These are phyloP conservation scores for Groenewaldozyma salmanticensis DNA, from an alignment of 805 yeast species.

Conservation along the genomic window DNA sequence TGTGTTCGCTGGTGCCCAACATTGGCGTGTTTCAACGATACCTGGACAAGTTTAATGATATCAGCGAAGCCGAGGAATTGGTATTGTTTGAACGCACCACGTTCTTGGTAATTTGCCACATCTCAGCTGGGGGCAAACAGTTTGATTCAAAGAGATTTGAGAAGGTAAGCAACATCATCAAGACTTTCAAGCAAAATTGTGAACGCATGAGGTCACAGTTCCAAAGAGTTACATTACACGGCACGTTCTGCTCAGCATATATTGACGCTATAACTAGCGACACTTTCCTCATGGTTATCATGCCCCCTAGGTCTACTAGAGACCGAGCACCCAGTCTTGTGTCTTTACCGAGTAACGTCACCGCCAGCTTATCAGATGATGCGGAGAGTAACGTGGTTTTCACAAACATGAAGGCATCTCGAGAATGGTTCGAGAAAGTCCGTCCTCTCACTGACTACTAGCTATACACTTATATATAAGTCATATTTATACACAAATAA, in stretches of 20 bases:
- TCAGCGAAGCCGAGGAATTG: slow-evolving; percentile 79
- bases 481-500: neutral
- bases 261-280: slow-evolving; percentile 34
- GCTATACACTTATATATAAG: neutral
- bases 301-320: slow-evolving; percentile 25
- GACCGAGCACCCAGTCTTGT: slow-evolving; percentile 16
- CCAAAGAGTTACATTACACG: slow-evolving; percentile 64
- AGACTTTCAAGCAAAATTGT: slow-evolving; percentile 88
- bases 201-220: slow-evolving; percentile 80
- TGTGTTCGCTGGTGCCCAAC: slow-evolving; percentile 89
- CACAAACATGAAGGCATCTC: slow-evolving; percentile 30
- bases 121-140: slow-evolving; percentile 6
- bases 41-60: slow-evolving; percentile 58
- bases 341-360: neutral
- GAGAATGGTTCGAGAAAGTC: slow-evolving; percentile 30
- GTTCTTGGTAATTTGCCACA: slow-evolving; percentile 63
- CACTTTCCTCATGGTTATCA: slow-evolving; percentile 36
- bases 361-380: too few species aligned
- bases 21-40: slow-evolving; percentile 72
- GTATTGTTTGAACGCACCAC: slow-evolving; percentile 90
- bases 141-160: slow-evolving; percentile 91
- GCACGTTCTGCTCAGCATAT: slow-evolving; percentile 30
- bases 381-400: slow-evolving; percentile 26
- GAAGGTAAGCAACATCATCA: slow-evolving; percentile 86
- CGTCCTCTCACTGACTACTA: neutral